phyloP scores from a whole-genome alignment of 768 basidiomycete genomes.

The Pleurotus tuoliensis region DNA sequence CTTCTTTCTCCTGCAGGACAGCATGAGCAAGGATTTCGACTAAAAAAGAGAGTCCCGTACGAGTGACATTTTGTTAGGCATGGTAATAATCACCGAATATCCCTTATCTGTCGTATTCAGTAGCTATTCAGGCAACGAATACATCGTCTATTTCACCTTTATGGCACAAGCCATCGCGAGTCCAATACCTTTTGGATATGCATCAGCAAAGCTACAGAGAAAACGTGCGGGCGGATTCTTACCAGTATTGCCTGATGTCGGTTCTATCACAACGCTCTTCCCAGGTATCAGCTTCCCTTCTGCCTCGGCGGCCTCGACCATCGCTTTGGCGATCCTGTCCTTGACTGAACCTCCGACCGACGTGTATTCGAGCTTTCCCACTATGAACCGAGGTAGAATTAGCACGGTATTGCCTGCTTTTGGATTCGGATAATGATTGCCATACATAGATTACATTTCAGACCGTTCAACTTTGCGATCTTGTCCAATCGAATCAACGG shows the following conservation, averaged over 20 bases:
- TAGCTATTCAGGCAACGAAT: slow-evolving; percentile 24
- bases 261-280: slow-evolving; percentile 90
- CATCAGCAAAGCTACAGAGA: background rate
- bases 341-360: slow-evolving; percentile 94
- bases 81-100: slow-evolving; percentile 84
- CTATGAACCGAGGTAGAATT: slow-evolving; percentile 31
- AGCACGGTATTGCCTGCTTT: background rate
- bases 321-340: slow-evolving; percentile 93
- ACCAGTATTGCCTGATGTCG: slow-evolving; percentile 97
- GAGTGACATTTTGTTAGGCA: slow-evolving; percentile 94
- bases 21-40: background rate
- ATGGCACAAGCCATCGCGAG: slow-evolving; percentile 91
- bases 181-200: slow-evolving; percentile 61
- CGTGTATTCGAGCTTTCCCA: slow-evolving; percentile 88
- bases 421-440: slow-evolving; percentile 10
- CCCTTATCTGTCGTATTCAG: slow-evolving; percentile 86
- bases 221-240: slow-evolving; percentile 17
- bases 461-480: slow-evolving; percentile 65
- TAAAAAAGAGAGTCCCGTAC: slow-evolving; percentile 29
- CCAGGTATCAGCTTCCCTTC: slow-evolving; percentile 84
- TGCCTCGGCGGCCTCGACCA: slow-evolving; percentile 92
- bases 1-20: slow-evolving; percentile 77
- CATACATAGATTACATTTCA: slow-evolving; percentile 90
- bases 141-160: slow-evolving; percentile 55
- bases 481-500: slow-evolving; percentile 86